Conservation (phyloP, 179 eudicot species). For the Nepenthes alata region DNA sequence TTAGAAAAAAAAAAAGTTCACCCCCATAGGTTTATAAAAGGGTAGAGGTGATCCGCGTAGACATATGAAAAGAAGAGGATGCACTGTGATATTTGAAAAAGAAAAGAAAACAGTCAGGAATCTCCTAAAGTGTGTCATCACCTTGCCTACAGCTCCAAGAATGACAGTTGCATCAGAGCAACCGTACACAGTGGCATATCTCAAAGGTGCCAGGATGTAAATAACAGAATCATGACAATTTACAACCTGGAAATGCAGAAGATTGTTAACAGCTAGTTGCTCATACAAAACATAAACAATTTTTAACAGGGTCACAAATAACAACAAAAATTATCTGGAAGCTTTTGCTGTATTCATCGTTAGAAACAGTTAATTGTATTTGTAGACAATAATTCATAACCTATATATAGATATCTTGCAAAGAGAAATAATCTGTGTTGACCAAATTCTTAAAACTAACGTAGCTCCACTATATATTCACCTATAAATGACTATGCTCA, state of each 20-base stretch:
- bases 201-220: constrained; percentile 81
- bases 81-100: neutral
- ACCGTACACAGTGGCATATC: constrained; percentile 85
- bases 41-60: too few species aligned
- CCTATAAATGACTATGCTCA: neutral
- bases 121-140: constrained; percentile 14
- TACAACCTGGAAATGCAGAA: constrained; percentile 42
- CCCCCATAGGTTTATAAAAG: too few species aligned
- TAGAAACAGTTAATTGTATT: too few species aligned
- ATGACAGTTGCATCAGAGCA: constrained; percentile 93
- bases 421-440: too few species aligned
- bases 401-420: too few species aligned
- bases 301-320: neutral
- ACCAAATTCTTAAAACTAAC: neutral
- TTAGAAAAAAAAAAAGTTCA: neutral
- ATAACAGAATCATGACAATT: constrained; percentile 94
- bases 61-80: neutral
- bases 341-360: too few species aligned
- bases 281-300: neutral
- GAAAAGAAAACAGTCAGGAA: neutral
- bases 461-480: neutral
- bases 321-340: neutral
- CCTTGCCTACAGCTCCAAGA: constrained; percentile 99
- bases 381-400: too few species aligned
- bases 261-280: neutral